Percentiles rank a stretch among this genome's conserved stretches.
Conservation (phyloP, 768 basidiomycete genomes). For the Psilocybe cyanescens region DNA sequence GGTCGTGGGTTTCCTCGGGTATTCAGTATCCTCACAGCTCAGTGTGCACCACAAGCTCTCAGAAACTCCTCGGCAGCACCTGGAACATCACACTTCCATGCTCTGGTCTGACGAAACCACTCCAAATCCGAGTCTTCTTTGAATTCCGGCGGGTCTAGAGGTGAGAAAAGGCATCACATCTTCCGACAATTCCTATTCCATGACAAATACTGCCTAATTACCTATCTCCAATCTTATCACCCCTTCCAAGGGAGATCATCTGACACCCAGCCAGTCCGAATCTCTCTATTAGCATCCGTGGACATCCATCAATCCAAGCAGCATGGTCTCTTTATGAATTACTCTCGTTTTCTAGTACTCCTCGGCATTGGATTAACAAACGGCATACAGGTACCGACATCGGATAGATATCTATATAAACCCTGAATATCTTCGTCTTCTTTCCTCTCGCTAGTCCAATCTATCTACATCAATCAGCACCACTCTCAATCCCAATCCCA, state of each 20-base stretch:
- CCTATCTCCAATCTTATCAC: slow-evolving; percentile 16
- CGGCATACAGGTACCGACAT: background rate
- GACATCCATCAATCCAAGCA: background rate
- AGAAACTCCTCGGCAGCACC: too few species aligned
- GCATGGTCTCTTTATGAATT: slow-evolving; percentile 4
- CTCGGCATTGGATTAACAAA: background rate
- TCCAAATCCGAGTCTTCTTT: background rate
- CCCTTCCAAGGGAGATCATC: slow-evolving; percentile 12
- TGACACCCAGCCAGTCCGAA: slow-evolving; percentile 12
- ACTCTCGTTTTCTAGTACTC: slow-evolving; percentile 4
- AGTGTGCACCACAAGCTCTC: too few species aligned
- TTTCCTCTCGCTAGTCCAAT: slow-evolving; percentile 1
- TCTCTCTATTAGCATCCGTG: slow-evolving; percentile 17
- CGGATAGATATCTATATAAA: slow-evolving; percentile 18
- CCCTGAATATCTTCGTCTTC: slow-evolving; percentile 14
- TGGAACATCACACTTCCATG: too few species aligned
- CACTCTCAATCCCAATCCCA: slow-evolving; percentile 1
- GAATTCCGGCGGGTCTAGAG: background rate
- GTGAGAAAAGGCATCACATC: background rate
- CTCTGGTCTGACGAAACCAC: too few species aligned
- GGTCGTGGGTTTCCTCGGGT: too few species aligned
- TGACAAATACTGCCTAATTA: slow-evolving; percentile 1
- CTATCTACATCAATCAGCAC: slow-evolving; percentile 6
- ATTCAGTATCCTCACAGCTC: too few species aligned
- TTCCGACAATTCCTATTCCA: background rate